Base-by-base conservation (phyloP, 1,139 yeast species). In the Ogataea hybrid region DNA sequence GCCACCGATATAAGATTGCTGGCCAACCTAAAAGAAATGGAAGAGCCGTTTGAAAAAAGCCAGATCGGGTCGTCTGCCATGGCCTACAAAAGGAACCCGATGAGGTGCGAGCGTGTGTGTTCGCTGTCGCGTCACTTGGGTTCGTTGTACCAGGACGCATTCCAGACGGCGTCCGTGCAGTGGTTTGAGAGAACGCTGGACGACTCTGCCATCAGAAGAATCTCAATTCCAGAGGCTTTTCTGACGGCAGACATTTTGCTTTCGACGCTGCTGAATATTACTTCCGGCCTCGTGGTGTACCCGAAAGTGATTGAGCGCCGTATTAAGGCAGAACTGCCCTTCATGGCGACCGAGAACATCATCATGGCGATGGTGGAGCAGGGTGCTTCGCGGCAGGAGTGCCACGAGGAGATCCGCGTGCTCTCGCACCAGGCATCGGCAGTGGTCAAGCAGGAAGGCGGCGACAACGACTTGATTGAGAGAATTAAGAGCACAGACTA, bases 71-170 rank as follows among this genome's bases (percentile, higher is more conserved):
- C 97, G 16, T 79, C 90, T 46, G 98, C 98, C 32, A 92, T 92
- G 99, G 99, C 99, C 22, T 92, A 92, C 75, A 92, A 92, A 79
- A 86, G 99, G 72, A 92, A 92, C 73, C 99, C 99, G 67, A 92
- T 92, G 99, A 84, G 99, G 73, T 84, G 94, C 63, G 99, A 92
- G 73, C 84, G 99, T 67, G 97, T 92, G 48, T 92, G 99, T 71
- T 92, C 98, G 20, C 77, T 94, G 55, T 81, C 97, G 21, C 86
- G 98, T 73, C 97, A 92, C 67, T 69, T 92, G 67, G 96, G 96
- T 54, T 84, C 96, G 16, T 73, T 89, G 57, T 84, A 84, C 71
- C 88, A 77, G 62, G 97, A 92, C 66, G 95, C 97, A 41, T 84
- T 92, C 56, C 94, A 89, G 69, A 92, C 98, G 42, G 95, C 97